Evolutionary conservation across 2,329 filamentous ascomycete species (phyloP).

Genomic region (Rutstroemia sp.): DNA sequence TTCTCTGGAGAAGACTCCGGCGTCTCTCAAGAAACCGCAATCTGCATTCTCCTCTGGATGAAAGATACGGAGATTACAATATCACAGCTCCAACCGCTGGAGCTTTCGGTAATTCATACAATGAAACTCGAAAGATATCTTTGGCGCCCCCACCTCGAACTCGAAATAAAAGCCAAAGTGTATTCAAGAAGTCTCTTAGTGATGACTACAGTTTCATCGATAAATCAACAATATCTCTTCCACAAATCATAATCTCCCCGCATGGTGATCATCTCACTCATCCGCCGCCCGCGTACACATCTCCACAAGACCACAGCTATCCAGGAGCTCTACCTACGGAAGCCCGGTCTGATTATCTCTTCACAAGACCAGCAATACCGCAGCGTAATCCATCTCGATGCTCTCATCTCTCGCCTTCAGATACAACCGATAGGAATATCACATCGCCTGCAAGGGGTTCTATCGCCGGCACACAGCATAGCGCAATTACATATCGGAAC

Average conservation of each 20-base stretch:
- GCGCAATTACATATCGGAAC: too few relatives aligned
- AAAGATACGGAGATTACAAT: conserved; percentile 1
- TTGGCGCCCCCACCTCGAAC: neutral
- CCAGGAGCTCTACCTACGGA: too few relatives aligned
- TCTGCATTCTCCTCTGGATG: neutral
- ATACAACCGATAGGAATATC: too few relatives aligned
- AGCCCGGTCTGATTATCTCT: too few relatives aligned
- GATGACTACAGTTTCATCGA: neutral
- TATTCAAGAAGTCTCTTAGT: neutral
- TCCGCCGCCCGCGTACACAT: neutral
- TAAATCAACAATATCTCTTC: neutral
- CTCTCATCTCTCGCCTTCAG: too few relatives aligned
- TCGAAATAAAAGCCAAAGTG: neutral
- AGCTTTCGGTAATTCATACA: neutral
- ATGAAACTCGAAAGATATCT: neutral
- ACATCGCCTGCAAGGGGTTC: too few relatives aligned
- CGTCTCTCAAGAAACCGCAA: neutral
- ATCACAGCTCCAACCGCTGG: conserved; percentile 5
- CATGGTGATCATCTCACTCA: neutral
- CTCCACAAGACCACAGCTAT: neutral
- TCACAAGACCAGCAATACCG: too few relatives aligned
- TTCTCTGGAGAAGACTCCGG: neutral
- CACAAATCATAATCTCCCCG: neutral
- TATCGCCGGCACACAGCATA: too few relatives aligned
- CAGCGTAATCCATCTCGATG: too few relatives aligned